These are phyloP conservation scores for Penicillium pancosmium DNA, from an alignment of 495 filamentous ascomycete genomes.

Conservation along the genomic window DNA sequence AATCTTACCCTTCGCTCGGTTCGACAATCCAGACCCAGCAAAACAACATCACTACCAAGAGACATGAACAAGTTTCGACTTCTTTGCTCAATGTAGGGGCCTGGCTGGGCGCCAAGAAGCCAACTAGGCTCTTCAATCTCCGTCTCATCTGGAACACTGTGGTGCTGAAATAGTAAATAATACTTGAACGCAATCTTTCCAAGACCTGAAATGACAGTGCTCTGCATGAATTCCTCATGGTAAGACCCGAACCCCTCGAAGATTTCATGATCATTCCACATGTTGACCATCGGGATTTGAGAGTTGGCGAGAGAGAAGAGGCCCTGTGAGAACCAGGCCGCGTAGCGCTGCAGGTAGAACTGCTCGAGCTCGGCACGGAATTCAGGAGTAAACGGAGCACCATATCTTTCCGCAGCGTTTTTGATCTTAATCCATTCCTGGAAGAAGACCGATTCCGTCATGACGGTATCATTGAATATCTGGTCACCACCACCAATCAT, in stretches of 20 bases:
- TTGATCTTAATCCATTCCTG: constrained; percentile 81
- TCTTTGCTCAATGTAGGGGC: constrained; percentile 86
- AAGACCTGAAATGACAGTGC: constrained; percentile 85
- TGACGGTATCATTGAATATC: constrained; percentile 88
- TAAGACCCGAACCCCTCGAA: constrained; percentile 97
- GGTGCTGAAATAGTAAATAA: constrained; percentile 97
- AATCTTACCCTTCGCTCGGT: constrained; percentile 75
- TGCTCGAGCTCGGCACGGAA: constrained; percentile 84
- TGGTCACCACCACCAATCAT: constrained; percentile 99
- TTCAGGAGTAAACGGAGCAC: constrained; percentile 67
- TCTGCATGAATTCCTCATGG: constrained; percentile 86
- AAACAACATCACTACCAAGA: constrained; percentile 74
- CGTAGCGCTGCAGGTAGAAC: constrained; percentile 86
- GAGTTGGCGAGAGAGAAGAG: constrained; percentile 88
- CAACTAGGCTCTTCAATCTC: constrained; percentile 87
- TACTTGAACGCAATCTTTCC: constrained; percentile 95
- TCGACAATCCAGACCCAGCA: constrained; percentile 87
- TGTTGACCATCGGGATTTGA: constrained; percentile 98
- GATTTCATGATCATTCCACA: constrained; percentile 98
- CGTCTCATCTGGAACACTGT: constrained; percentile 78
- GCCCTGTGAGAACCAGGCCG: constrained; percentile 92
- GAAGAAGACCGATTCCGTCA: constrained; percentile 73
- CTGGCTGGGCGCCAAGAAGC: constrained; percentile 75
- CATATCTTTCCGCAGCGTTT: constrained; percentile 77
- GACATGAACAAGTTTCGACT: constrained; percentile 87